phyloP scores from a whole-genome alignment of 2,329 filamentous ascomycete genomes.

The Neobulgaria alba region DNA sequence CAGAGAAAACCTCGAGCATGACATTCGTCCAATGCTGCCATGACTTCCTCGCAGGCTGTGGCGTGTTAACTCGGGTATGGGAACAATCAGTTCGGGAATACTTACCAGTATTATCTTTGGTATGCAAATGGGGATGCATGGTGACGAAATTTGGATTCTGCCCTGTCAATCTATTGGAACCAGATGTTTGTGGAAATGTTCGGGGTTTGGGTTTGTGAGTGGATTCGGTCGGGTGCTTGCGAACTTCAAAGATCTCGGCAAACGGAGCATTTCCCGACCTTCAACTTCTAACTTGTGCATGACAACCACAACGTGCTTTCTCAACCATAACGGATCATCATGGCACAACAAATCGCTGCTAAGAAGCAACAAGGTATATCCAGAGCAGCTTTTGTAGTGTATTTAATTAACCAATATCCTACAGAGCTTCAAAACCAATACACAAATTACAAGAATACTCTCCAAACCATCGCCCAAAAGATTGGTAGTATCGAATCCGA shows the following conservation, averaged over 20 bases:
- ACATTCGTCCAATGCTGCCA: constrained; percentile 90
- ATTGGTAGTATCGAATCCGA: constrained; percentile 38
- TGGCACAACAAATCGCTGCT: constrained; percentile 28
- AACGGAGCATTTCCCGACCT: neutral
- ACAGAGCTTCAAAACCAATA: constrained; percentile 75
- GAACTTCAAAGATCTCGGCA: neutral
- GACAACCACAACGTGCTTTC: no score
- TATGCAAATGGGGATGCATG: constrained; percentile 98
- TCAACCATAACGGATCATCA: constrained; percentile 7
- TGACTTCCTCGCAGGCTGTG: constrained; percentile 87
- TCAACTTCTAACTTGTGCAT: constrained; percentile 1
- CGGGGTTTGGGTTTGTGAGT: constrained; percentile 1
- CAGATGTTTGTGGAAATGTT: neutral
- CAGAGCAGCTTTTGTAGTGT: no score
- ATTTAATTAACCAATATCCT: neutral
- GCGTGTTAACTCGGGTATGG: constrained; percentile 5
- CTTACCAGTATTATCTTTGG: constrained; percentile 80
- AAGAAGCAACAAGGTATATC: constrained; percentile 30
- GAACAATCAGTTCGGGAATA: neutral
- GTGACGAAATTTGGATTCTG: constrained; percentile 23
- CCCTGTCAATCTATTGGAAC: neutral
- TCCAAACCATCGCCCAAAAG: constrained; percentile 91
- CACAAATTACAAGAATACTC: constrained; percentile 64
- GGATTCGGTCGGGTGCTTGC: neutral
- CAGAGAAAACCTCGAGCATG: constrained; percentile 86